Evolutionary conservation across 768 basidiomycete species (phyloP).

Genomic region (button mushroom (Agaricus bisporus)): DNA sequence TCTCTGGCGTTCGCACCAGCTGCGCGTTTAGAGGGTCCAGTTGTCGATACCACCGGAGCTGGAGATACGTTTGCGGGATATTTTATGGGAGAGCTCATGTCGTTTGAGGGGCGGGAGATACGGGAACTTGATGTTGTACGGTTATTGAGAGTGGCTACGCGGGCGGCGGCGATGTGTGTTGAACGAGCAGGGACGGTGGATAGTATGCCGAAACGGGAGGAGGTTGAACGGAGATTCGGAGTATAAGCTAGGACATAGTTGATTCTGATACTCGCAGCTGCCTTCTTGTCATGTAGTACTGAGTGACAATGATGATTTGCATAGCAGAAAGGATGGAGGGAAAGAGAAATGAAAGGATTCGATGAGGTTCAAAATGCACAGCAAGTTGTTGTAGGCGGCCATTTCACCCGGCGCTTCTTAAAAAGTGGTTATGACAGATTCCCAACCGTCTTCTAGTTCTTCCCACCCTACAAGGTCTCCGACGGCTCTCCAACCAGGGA

Average conservation of each 20-base stretch:
- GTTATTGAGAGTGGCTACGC: constrained; percentile 34
- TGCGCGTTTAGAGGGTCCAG: constrained; percentile 30
- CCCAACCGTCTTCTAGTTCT: too few species aligned
- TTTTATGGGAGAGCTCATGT: constrained; percentile 51
- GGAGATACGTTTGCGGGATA: constrained; percentile 64
- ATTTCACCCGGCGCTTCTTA: too few species aligned
- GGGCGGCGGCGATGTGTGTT: constrained; percentile 58
- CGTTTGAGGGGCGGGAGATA: constrained; percentile 24
- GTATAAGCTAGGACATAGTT: neutral
- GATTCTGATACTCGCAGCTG: too few species aligned
- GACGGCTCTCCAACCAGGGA: too few species aligned
- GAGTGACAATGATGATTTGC: too few species aligned
- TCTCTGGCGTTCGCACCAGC: constrained; percentile 40
- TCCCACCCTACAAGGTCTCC: too few species aligned
- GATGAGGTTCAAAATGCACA: too few species aligned
- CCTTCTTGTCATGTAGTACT: too few species aligned
- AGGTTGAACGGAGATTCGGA: constrained; percentile 27
- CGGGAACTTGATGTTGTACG: constrained; percentile 23
- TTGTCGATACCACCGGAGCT: constrained; percentile 55
- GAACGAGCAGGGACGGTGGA: constrained; percentile 53
- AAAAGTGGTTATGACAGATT: too few species aligned
- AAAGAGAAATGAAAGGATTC: too few species aligned
- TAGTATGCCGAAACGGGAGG: constrained; percentile 39
- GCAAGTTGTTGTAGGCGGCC: too few species aligned
- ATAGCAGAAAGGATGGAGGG: too few species aligned